These are phyloP conservation scores for Lactarius pseudohatsudake DNA, from an alignment of 768 basidiomycete genomes.

Conservation along the genomic window DNA sequence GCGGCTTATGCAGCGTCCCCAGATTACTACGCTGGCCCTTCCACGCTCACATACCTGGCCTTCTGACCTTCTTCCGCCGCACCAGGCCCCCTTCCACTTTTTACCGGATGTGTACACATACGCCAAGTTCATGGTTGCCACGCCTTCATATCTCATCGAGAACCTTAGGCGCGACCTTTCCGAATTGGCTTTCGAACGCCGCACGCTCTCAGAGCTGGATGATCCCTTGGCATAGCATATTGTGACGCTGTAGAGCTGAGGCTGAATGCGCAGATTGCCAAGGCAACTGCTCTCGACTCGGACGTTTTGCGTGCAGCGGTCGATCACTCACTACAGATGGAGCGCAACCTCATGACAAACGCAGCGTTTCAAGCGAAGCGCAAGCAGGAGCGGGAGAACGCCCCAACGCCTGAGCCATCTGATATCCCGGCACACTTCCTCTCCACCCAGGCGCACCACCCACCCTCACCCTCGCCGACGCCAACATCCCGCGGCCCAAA, in stretches of 20 bases:
- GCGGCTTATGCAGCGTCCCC: conserved; percentile 90
- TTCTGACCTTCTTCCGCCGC: conserved; percentile 85
- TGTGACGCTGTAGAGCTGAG: conserved; percentile 76
- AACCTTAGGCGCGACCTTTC: conserved; percentile 74
- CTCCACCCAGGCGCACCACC: conserved; percentile 35
- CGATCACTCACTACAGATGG: conserved; percentile 58
- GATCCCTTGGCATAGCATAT: conserved; percentile 80
- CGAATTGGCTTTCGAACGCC: conserved; percentile 70
- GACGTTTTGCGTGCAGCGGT: conserved; percentile 61
- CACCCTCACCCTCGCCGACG: conserved; percentile 24
- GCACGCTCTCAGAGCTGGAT: conserved; percentile 57
- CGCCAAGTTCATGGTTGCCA: conserved; percentile 95
- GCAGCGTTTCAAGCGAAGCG: conserved; percentile 32
- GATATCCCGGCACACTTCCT: conserved; percentile 65
- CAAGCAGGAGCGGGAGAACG: conserved; percentile 32
- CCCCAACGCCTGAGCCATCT: conserved; percentile 24
- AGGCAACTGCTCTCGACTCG: conserved; percentile 74
- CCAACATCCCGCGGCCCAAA: conserved; percentile 47
- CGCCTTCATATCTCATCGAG: conserved; percentile 75
- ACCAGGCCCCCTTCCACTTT: conserved; percentile 95
- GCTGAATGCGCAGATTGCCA: conserved; percentile 76
- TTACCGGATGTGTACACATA: conserved; percentile 86
- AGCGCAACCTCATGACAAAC: conserved; percentile 52
- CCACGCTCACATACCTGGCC: conserved; percentile 94
- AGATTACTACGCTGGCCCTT: conserved; percentile 91